Conservation (phyloP, 2,329 filamentous ascomycete genomes). For the Penicillium verrucosum region DNA sequence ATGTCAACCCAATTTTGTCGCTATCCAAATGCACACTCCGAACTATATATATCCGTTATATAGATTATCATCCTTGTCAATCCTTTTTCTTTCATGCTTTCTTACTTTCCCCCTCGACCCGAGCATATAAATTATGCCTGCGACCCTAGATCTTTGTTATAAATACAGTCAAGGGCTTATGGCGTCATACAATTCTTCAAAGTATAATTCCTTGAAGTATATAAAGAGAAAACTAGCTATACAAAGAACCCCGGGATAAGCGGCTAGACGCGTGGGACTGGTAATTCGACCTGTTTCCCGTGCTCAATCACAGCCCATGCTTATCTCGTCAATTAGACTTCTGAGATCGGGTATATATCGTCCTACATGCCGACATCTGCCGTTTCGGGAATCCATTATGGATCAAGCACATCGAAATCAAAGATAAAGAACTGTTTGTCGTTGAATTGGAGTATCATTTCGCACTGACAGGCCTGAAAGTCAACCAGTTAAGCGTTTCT, state of each 20-base stretch:
- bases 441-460: slow-evolving; percentile 29
- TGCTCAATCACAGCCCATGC: background rate
- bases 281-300: background rate
- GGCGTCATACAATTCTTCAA: background rate
- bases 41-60: background rate
- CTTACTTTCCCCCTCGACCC: too few species aligned
- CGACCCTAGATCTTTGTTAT: too few species aligned
- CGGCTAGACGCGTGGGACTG: background rate
- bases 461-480: slow-evolving; percentile 18
- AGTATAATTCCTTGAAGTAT: background rate
- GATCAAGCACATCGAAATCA: background rate
- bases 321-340: background rate
- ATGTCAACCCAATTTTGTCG: background rate
- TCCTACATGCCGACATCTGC: background rate
- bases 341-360: background rate
- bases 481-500: slow-evolving; percentile 30
- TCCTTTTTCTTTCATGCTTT: too few species aligned
- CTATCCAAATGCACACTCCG: background rate
- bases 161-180: background rate
- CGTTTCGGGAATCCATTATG: background rate
- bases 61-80: background rate
- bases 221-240: background rate
- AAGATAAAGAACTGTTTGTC: slow-evolving; percentile 7
- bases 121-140: background rate
- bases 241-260: background rate